These are phyloP conservation scores for Dictyostelium intermedium DNA, from an alignment of 78 protist genomes.

Conservation along the genomic window DNA sequence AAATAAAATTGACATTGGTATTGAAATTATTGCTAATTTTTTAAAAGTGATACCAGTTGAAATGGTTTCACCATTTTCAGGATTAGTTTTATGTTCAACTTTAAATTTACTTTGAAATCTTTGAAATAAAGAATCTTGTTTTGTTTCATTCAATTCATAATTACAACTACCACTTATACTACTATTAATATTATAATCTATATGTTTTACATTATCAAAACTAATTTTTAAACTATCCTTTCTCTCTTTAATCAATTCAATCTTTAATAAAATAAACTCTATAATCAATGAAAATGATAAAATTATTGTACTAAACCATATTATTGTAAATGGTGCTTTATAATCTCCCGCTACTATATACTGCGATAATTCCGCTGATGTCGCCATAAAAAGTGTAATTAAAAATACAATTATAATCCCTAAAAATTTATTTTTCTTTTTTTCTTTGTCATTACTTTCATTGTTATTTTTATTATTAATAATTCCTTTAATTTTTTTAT, in stretches of 20 bases:
- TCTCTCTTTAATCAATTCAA: not conserved
- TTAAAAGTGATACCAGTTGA: not conserved
- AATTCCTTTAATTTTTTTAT: too few species aligned
- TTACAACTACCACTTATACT: not conserved
- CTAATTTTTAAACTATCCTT: not conserved
- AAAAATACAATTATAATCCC: not conserved
- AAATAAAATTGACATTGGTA: conserved; percentile 30
- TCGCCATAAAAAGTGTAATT: not conserved
- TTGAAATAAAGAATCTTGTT: not conserved
- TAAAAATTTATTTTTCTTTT: not conserved
- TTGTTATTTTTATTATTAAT: too few species aligned
- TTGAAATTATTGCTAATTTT: not conserved
- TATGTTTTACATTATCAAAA: not conserved
- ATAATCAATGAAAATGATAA: not conserved
- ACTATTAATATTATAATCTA: not conserved
- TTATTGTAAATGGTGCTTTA: not conserved
- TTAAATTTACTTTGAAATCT: not conserved
- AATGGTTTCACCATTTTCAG: not conserved
- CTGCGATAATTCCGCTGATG: not conserved
- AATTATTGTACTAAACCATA: not conserved
- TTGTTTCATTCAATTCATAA: not conserved
- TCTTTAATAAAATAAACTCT: not conserved
- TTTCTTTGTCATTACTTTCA: not conserved
- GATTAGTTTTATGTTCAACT: not conserved
- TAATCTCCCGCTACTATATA: not conserved